Evolutionary conservation across 2,329 filamentous ascomycete species (phyloP), one percentile per base, ranked within the genome.

Genomic region (Chaetomiaceae sp.): DNA sequence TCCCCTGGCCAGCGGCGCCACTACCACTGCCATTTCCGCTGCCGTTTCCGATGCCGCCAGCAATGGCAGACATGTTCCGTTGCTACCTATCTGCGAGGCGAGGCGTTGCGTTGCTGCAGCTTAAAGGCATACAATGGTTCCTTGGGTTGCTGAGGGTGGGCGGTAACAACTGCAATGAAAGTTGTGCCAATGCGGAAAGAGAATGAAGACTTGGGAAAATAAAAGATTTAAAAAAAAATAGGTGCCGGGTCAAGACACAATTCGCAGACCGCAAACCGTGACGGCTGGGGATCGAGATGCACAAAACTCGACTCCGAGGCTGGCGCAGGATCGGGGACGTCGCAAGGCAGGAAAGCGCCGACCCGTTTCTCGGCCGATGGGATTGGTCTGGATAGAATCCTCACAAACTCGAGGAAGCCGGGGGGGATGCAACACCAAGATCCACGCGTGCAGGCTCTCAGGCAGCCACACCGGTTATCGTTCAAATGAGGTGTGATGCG

Each of bases 401-500:
- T 11, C 11, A 2, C 7, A 20, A n/a, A n/a, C n/a, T n/a, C n/a
- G 4, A 48, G 20, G 30, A 46, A 29, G 41, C 30, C 27, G 33
- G 20, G 30, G 3, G 25, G 46, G 23, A 25, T 37, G 47, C 38
- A 49, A 49, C 30, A 42, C 41, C n/a, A 38, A 37, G 40, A 36
- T 47, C 16, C 16, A 47, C 11, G 25, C 13, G 34, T 25, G 38
- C 27, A 27, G 43, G 49, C 18, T 20, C 23, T 37, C 43, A 46
- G 45, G 49, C 53, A 46, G 53, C 52, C 46, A 56, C 53, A 53
- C 46, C 43, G 33, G 21, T 32, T 30, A 30, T 21, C 46, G 37
- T 40, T 47, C 53, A 51, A 56, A 52, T 52, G 43, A 54, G 50
- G 27, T 44, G 49, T 42, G 32, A 40, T 44, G 34, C 47, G 27